Evolutionary conservation across 352 stramenopile species (phyloP), one percentile per base, ranked within the genome.

Genomic region (Thraustotheca clavata): DNA sequence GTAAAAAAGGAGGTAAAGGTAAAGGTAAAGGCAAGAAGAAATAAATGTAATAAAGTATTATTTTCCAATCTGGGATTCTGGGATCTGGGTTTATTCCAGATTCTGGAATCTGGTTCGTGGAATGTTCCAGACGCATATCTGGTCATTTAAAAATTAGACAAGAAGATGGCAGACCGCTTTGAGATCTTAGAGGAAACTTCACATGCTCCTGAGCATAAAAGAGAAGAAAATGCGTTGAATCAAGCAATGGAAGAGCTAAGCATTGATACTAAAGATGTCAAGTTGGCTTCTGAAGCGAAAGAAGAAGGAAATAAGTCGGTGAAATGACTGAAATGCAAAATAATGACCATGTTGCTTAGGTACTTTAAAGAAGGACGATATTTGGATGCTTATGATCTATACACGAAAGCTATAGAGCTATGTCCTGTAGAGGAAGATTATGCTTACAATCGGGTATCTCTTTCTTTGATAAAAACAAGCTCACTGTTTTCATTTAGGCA

Each of bases 181-280:
- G 82, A 94, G 69, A 83, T 94, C 60, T 67, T 94, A 43, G 84
- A 94, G 68, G 84, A 94, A 65, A 77, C 89, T 76, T 91, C 82
- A 60, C 84, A 94, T 70, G 77, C 80, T 26, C 69, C 75, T 14
- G 73, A 76, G 69, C 69, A 49, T 18, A 72, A 76, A 47, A 50
- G 60, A 4, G 48, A 69, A 35, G 20, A 47, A 3, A 43, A 69
- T 20, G 35, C 47, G 0, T 16, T 65, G 38, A 46, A 65, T 9
- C 31, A 52, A 18, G 43, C 43, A 24, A 52, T 52, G 43, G 43
- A 52, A 14, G 57, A 65, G 39, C 24, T 65, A 29, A 65, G 38
- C 33, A 24, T 65, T 6, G 57, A 65, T n/a, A 39, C 26, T 0
- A 72, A 80, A 32, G 72, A 70, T 61, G 79, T 89, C 47, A 88